Evolutionary conservation across 805 yeast species (phyloP), one percentile per base, ranked within the genome.

Genomic region (Cyberlindnera mycetangii): DNA sequence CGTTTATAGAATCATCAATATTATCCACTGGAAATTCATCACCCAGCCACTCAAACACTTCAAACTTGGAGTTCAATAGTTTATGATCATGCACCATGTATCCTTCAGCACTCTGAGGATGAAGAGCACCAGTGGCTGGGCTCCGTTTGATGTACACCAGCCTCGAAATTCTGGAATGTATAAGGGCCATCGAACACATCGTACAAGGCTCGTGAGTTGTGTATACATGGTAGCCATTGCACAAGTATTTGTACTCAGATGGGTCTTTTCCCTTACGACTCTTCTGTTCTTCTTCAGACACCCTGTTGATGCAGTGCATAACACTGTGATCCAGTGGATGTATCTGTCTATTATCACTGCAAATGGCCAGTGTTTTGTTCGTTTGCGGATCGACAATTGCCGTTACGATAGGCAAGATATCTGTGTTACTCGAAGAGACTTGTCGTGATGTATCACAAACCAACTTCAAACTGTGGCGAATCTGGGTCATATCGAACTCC

Each of bases 141-240:
- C 76, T 73, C 3, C 75, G 67, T 32, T 68, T 66, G 15, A 85
- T 52, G 63, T 81, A 92, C 1, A 86, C 67, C 27, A 92, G 66
- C 41, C 89, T 70, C 14, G 79, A 74, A 0, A 93, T 75, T 39
- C 99, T 71, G 1, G 98, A 92, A 61, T 93, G 99, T 10, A 90
- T 82, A 32, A 93, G 69, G 0, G 98, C 98, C 99, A 93, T 93
- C 7, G 87, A 68, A 59, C 99, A 93, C 97, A 92, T 93, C 0
- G 88, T 78, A 58, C 99, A 93, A 0, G 99, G 99, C 62, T 93
- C 99, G 60, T 89, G 96, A 0, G 96, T 85, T 1, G 95, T 85
- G 59, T 85, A 89, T 0, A 93, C 89, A 49, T 86, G 81, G 52
- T 80, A 74, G 42, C 82, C 77, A 28, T 83, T 75, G 59, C 98